Evolutionary conservation across 768 basidiomycete genomes (phyloP).

Genomic region (Trametes gibbosa): DNA sequence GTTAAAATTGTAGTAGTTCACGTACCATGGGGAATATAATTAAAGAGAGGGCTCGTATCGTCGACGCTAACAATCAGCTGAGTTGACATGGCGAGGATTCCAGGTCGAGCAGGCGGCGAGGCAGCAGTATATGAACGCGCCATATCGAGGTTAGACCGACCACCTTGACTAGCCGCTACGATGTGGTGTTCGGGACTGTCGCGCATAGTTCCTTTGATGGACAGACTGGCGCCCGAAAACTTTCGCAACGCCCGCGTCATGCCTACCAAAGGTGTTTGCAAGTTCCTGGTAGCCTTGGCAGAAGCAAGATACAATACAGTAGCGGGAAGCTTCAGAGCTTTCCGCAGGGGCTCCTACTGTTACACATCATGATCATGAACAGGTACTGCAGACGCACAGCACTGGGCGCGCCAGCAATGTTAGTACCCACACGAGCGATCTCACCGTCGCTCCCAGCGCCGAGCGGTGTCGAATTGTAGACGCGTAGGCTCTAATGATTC

Average conservation of each 20-base stretch:
- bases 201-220: neutral
- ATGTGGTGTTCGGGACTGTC: neutral
- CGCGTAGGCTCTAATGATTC: too few species aligned
- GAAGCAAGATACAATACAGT: too few species aligned
- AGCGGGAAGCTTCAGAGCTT: too few species aligned
- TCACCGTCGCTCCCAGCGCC: neutral
- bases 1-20: too few species aligned
- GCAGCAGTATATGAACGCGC: neutral
- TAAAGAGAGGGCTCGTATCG: conserved; percentile 22
- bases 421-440: neutral
- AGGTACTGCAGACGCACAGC: neutral
- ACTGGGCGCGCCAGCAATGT: neutral
- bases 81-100: neutral
- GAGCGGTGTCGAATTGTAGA: too few species aligned
- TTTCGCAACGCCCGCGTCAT: too few species aligned
- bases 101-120: neutral
- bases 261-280: too few species aligned
- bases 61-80: conserved; percentile 25
- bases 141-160: neutral
- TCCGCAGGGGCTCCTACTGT: too few species aligned
- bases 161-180: neutral
- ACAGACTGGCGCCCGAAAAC: neutral
- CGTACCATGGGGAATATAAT: conserved; percentile 24
- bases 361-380: too few species aligned
- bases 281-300: too few species aligned